These are phyloP conservation scores for Claviceps sp. DNA, from an alignment of 2,329 filamentous ascomycete genomes.

Conservation along the genomic window DNA sequence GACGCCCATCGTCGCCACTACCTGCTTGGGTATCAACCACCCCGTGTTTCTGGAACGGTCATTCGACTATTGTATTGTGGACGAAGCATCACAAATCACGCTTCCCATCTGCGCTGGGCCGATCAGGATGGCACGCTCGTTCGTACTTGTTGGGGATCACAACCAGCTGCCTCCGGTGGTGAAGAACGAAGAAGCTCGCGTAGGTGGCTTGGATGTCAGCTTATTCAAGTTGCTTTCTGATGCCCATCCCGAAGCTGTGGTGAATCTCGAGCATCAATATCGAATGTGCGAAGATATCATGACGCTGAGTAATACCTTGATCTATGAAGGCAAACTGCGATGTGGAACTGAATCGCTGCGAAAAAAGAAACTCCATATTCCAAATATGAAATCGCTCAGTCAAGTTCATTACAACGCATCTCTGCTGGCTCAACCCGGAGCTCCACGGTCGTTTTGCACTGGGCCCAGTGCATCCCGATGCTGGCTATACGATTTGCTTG, in stretches of 20 bases:
- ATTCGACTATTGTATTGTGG: constrained; percentile 97
- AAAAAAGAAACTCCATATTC: constrained; percentile 51
- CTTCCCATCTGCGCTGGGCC: constrained; percentile 88
- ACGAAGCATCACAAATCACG: constrained; percentile 95
- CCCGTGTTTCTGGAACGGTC: constrained; percentile 74
- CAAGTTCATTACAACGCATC: constrained; percentile 44
- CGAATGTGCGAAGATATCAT: constrained; percentile 98
- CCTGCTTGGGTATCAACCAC: constrained; percentile 85
- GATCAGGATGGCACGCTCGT: constrained; percentile 82
- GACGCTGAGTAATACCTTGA: constrained; percentile 81
- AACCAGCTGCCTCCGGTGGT: constrained; percentile 92
- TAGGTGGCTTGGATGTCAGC: constrained; percentile 80
- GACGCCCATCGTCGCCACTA: constrained; percentile 83
- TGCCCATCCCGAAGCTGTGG: constrained; percentile 71
- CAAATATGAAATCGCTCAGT: constrained; percentile 47
- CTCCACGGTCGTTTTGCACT: constrained; percentile 41
- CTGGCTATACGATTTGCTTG: constrained; percentile 63
- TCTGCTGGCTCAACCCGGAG: constrained; percentile 26
- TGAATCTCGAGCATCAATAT: constrained; percentile 90
- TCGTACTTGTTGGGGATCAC: constrained; percentile 92
- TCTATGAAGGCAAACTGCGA: constrained; percentile 81
- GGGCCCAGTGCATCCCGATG: constrained; percentile 40
- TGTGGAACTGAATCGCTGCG: constrained; percentile 75
- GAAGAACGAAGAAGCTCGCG: constrained; percentile 75
- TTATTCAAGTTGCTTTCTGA: constrained; percentile 91